phyloP scores from a whole-genome alignment of 768 basidiomycete species.

The Strobilomyces confusus region DNA sequence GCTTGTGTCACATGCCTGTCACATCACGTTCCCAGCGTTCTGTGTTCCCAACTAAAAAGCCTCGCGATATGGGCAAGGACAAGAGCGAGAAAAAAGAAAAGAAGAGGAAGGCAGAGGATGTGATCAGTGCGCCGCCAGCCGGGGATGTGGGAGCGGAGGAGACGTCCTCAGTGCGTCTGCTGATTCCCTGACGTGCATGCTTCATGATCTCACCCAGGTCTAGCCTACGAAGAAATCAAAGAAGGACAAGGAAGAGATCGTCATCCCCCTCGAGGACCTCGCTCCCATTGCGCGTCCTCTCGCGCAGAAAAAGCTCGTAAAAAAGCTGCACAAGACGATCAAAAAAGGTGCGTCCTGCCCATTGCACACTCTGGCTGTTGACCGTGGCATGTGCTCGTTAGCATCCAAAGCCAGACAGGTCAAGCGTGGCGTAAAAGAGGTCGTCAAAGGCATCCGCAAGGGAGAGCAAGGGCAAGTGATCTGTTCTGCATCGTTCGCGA shows the following conservation, averaged over 20 bases:
- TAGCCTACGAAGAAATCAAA: constrained; percentile 55
- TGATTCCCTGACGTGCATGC: constrained; percentile 26
- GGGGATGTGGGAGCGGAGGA: constrained; percentile 51
- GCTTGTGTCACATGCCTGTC: constrained; percentile 15
- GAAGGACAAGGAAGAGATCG: constrained; percentile 57
- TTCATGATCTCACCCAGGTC: constrained; percentile 13
- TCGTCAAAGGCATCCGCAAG: constrained; percentile 95
- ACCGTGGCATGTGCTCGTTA: constrained; percentile 27
- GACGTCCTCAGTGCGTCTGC: constrained; percentile 29
- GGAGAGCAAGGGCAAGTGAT: constrained; percentile 87
- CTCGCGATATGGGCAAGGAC: constrained; percentile 57
- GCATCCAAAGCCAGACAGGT: constrained; percentile 94
- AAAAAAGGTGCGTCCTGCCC: constrained; percentile 64
- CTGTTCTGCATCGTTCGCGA: neutral
- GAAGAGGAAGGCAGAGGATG: constrained; percentile 50
- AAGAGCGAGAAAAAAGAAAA: constrained; percentile 76
- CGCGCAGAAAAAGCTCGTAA: constrained; percentile 88
- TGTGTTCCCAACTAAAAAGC: neutral
- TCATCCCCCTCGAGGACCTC: constrained; percentile 73
- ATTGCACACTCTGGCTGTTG: neutral
- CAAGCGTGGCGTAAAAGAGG: constrained; percentile 97
- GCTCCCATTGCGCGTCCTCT: constrained; percentile 94
- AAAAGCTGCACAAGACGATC: constrained; percentile 92
- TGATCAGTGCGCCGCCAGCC: constrained; percentile 13
- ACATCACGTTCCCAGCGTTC: constrained; percentile 14